A percentile compares a stretch with the other conserved stretches of the same genome.
These are phyloP conservation scores for Euphrasia arctica DNA, from an alignment of 305 asterid genomes.

Conservation along the genomic window DNA sequence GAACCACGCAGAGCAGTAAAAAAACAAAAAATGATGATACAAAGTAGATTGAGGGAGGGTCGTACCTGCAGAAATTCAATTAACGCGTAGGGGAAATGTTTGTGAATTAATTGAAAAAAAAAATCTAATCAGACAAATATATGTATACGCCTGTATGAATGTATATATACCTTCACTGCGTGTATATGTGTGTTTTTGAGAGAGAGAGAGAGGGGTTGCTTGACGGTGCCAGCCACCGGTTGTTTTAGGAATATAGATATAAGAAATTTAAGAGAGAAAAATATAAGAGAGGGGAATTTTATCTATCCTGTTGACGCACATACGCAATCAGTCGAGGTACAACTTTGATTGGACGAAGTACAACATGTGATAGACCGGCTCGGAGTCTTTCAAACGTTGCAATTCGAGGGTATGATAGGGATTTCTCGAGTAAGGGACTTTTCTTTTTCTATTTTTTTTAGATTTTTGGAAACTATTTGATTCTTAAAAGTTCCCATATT, in stretches of 20 bases:
- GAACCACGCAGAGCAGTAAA: conserved; percentile 31
- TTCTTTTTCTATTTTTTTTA: too few relatives aligned
- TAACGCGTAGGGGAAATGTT: conserved; percentile 24
- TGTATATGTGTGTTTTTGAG: conserved; percentile 7
- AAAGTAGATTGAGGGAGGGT: conserved; percentile 24
- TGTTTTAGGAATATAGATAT: conserved; percentile 19
- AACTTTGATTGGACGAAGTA: conserved; percentile 17
- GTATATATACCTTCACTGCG: conserved; percentile 11
- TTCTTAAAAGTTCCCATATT: too few relatives aligned
- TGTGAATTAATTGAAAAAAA: conserved; percentile 16
- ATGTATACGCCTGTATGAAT: not conserved
- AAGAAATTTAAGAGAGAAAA: conserved; percentile 11
- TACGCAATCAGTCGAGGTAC: conserved; percentile 18
- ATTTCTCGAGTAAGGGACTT: not conserved
- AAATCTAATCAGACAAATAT: conserved; percentile 9
- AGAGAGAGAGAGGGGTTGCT: conserved; percentile 29
- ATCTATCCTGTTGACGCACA: conserved; percentile 4
- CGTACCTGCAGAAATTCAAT: conserved; percentile 39
- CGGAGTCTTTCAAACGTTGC: conserved; percentile 28
- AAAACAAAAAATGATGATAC: conserved; percentile 4
- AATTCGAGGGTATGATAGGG: conserved; percentile 26
- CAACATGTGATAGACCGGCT: conserved; percentile 14
- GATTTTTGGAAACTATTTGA: too few relatives aligned
- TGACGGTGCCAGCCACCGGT: conserved; percentile 53
- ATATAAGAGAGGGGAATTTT: conserved; percentile 13